Conservation (phyloP, 2,329 filamentous ascomycete species). For the Ophiostoma novo-ulmi region DNA sequence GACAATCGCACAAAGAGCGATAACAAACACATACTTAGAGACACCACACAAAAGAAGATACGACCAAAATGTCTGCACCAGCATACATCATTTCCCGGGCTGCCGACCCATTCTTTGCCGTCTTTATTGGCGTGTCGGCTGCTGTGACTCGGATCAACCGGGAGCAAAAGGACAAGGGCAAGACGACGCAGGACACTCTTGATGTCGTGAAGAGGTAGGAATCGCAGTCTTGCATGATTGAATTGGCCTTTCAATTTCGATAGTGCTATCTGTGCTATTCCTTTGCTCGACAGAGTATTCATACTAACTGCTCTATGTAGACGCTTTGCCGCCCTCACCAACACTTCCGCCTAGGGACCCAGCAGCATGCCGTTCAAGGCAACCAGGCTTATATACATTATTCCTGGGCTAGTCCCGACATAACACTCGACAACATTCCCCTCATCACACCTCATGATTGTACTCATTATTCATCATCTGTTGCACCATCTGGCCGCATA, state of each 20-base stretch:
- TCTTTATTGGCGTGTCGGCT: constrained; percentile 52
- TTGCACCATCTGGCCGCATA: constrained; percentile 64
- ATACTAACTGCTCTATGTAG: background rate
- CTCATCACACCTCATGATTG: constrained; percentile 35
- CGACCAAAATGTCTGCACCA: constrained; percentile 46
- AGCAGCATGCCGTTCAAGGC: background rate
- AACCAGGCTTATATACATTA: background rate
- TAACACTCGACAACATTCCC: background rate
- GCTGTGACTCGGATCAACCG: constrained; percentile 55
- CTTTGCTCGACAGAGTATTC: background rate
- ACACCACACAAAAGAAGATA: background rate
- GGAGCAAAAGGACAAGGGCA: constrained; percentile 55
- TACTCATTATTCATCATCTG: constrained; percentile 67
- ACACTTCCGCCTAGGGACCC: background rate
- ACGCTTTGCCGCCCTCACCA: constrained; percentile 4
- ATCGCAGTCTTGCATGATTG: background rate
- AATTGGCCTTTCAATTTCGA: too few species aligned
- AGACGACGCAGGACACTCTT: constrained; percentile 47
- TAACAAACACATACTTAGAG: background rate
- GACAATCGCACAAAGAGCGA: background rate
- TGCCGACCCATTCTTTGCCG: constrained; percentile 55
- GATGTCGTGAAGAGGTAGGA: constrained; percentile 44
- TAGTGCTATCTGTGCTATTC: background rate
- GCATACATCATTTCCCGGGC: constrained; percentile 57
- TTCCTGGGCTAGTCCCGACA: background rate